A percentile compares a stretch with the other conserved stretches of the same genome.
These are phyloP conservation scores for Isoetes taiwanensis DNA, from an alignment of 75 land plant species.

Conservation along the genomic window DNA sequence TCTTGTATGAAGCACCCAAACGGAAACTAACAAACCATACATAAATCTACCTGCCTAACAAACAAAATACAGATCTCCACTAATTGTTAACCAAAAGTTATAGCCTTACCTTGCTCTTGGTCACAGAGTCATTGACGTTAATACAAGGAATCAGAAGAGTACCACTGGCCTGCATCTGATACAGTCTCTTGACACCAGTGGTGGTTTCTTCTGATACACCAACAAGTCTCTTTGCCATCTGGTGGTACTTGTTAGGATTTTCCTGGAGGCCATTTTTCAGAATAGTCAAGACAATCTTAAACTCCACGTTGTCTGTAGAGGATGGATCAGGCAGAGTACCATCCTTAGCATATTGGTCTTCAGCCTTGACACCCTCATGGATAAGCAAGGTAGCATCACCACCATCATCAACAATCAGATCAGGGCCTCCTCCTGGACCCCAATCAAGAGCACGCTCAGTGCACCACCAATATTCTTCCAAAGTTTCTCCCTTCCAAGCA, in stretches of 20 bases:
- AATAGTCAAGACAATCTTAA: constrained; percentile 41
- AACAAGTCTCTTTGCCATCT: constrained; percentile 75
- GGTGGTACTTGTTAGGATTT: constrained; percentile 61
- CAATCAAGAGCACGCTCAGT: constrained; percentile 85
- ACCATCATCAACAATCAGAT: constrained; percentile 88
- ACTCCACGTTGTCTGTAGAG: constrained; percentile 71
- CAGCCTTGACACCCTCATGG: constrained; percentile 86
- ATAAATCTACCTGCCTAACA: no score
- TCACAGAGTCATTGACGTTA: constrained; percentile 86
- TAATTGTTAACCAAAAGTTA: not conserved
- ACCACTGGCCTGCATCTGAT: constrained; percentile 74
- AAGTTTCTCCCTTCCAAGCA: constrained; percentile 89
- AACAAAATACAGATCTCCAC: not conserved
- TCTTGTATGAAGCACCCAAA: no score
- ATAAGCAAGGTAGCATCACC: constrained; percentile 24
- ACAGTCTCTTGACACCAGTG: constrained; percentile 74
- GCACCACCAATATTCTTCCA: constrained; percentile 98
- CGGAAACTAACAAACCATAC: no score
- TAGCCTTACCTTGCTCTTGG: constrained; percentile 81
- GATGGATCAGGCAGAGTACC: constrained; percentile 65
- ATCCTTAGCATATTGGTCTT: constrained; percentile 56
- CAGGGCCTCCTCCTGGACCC: constrained; percentile 82
- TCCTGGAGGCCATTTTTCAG: constrained; percentile 40
- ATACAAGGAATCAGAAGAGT: constrained; percentile 70
- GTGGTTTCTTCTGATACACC: constrained; percentile 94